Percentiles rank a stretch among this genome's conserved stretches.
phyloP scores from a whole-genome alignment of 345 rosid genomes.

The Bruguiera gymnorhiza region DNA sequence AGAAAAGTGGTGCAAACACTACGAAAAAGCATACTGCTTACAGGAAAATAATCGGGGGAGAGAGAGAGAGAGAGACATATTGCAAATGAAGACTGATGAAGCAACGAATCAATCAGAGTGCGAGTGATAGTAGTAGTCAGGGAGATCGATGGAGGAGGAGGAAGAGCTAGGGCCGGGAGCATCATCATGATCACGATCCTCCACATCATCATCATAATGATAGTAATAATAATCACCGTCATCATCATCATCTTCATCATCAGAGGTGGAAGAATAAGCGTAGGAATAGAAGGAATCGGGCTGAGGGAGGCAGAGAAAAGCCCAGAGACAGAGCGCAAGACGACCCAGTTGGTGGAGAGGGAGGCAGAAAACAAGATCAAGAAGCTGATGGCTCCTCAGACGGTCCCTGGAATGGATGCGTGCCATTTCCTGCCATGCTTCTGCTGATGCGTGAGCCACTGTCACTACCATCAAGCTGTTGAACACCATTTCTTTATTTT shows the following conservation, averaged over 20 bases:
- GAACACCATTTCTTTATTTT: conserved; percentile 39
- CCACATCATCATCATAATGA: not conserved
- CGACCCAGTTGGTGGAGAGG: conserved; percentile 60
- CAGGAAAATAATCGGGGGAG: not conserved
- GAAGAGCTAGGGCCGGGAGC: not conserved
- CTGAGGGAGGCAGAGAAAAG: conserved; percentile 52
- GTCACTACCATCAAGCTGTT: conserved; percentile 32
- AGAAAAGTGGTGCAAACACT: not conserved
- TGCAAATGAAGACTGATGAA: too few species aligned
- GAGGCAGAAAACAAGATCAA: conserved; percentile 58
- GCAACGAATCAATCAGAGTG: conserved; percentile 39
- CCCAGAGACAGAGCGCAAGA: conserved; percentile 43
- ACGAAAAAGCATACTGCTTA: not conserved
- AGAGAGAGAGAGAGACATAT: too few species aligned
- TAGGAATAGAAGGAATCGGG: conserved; percentile 44
- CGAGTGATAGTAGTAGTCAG: conserved; percentile 38
- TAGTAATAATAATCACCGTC: too few species aligned
- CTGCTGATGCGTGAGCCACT: conserved; percentile 42
- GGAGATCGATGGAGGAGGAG: conserved; percentile 31
- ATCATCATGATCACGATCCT: conserved; percentile 8
- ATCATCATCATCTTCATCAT: not conserved
- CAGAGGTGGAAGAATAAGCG: conserved; percentile 20
- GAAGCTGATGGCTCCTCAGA: conserved; percentile 37
- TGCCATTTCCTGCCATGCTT: conserved; percentile 37
- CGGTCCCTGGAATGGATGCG: conserved; percentile 42